These are phyloP conservation scores for Euphorbia peplus DNA, from an alignment of 345 rosid genomes.

Conservation along the genomic window DNA sequence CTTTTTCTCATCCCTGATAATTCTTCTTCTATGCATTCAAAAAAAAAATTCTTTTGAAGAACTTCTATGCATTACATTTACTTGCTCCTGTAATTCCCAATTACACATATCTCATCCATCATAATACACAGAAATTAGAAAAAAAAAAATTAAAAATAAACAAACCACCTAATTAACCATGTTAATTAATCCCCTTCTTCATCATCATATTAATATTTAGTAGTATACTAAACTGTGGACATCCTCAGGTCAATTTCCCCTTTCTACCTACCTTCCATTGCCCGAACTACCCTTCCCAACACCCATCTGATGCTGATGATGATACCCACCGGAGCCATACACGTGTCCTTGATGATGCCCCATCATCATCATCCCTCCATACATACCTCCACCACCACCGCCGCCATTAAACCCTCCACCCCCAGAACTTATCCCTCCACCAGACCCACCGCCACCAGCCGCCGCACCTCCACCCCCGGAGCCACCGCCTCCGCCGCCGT, in stretches of 20 bases:
- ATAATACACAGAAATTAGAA: not conserved
- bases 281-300: constrained; percentile 28
- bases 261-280: constrained; percentile 11
- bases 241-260: not conserved
- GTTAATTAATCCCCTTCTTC: not conserved
- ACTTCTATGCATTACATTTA: not conserved
- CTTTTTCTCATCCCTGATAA: not conserved
- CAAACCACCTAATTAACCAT: not conserved
- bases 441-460: constrained; percentile 22
- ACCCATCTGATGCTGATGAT: constrained; percentile 38
- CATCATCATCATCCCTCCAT: constrained; percentile 24
- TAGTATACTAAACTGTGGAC: not conserved
- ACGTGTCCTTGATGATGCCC: constrained; percentile 13
- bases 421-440: constrained; percentile 1
- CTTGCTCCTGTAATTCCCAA: not conserved
- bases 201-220: not conserved
- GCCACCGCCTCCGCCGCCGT: constrained; percentile 38
- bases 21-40: not conserved
- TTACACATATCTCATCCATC: not conserved
- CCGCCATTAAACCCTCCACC: not conserved
- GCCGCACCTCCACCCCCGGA: constrained; percentile 12
- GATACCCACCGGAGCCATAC: constrained; percentile 17
- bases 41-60: too few species aligned
- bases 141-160: not conserved
- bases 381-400: constrained; percentile 37